Base-by-base conservation (phyloP, 2,329 filamentous ascomycete species). In the Stenocarpella maydis region DNA sequence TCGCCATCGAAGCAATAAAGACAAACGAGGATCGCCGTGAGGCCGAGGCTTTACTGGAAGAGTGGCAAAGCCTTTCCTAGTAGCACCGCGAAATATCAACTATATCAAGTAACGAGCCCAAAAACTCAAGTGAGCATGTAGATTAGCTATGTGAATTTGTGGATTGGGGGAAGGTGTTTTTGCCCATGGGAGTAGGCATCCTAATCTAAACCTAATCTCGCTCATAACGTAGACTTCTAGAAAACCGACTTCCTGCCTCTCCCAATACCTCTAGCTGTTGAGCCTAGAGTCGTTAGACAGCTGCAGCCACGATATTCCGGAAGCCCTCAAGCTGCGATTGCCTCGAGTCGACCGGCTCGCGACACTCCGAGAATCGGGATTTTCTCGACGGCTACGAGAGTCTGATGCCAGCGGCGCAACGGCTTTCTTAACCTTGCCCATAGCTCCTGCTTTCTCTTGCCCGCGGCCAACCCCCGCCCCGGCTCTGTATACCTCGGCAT, bases 1-100 rank as follows among this genome's bases (percentile, higher is more conserved):
- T 73, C n/a, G 68, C 64, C 1, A 28, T 73, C 10, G 17, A 55
- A 9, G 39, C 37, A 7, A 37, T 37, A 37, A 19, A 14, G 19
- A 21, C 49, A 17, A 41, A 1, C 12, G 10, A 43, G 10, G 31
- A n/a, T 34, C 31, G 31, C 31, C 31, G 31, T 4, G 26, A 66
- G 39, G 50, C 28, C 14, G n/a, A 19, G 14, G n/a, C 12, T 26
- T 10, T 47, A 41, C 24, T 55, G 34, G 3, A 15, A 55, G 28
- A 66, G 10, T 49, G 28, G 39, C 50, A 34, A 10, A 31, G 39
- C 28, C 17, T 64, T 37, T 12, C 34, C 34, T 10, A 12, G 34
- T 10, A 37, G 34, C 9, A 37, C 9, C 10, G 34, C 12, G 34
- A 5, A 7, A 12, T 10, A 37, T 37, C 34, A 2, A 37, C 34